phyloP scores from a whole-genome alignment of 1,284 basidiomycete species.

The Leccinum huronense region DNA sequence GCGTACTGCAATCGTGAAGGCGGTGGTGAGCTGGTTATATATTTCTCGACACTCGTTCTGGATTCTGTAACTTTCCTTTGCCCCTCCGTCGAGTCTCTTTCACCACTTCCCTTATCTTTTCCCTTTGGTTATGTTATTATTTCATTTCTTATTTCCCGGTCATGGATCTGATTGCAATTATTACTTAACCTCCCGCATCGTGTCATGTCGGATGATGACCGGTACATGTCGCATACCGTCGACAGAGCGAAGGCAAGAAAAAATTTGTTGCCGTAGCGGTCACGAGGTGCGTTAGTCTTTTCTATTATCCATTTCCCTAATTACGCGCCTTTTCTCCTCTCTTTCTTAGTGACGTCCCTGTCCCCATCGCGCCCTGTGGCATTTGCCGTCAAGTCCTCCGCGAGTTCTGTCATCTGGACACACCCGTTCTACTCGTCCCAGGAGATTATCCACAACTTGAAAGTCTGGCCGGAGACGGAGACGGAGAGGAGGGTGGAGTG shows the following conservation, averaged over 20 bases:
- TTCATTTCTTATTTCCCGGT: not conserved
- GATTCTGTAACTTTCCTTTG: not conserved
- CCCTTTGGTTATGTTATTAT: not conserved
- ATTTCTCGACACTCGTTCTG: not conserved
- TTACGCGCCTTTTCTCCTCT: no score
- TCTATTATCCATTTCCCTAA: not conserved
- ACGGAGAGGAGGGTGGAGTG: constrained; percentile 4
- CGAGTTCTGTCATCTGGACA: constrained; percentile 78
- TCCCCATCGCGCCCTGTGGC: constrained; percentile 79
- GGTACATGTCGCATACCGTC: not conserved
- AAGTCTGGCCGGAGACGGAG: constrained; percentile 2
- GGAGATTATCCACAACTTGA: constrained; percentile 54
- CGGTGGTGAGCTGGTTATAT: constrained; percentile 51
- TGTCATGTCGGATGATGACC: not conserved
- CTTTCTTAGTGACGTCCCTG: constrained; percentile 48
- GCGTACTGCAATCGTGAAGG: constrained; percentile 84
- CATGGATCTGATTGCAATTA: not conserved
- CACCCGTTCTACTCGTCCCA: constrained; percentile 78
- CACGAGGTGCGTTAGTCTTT: constrained; percentile 48
- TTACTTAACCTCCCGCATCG: not conserved
- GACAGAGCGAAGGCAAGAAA: constrained; percentile 79
- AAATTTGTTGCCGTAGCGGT: constrained; percentile 74
- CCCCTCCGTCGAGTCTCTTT: not conserved
- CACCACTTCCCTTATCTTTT: not conserved
- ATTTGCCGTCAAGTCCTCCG: constrained; percentile 90